A percentile compares a stretch with the other conserved stretches of the same genome.
Conservation (phyloP, 345 rosid genomes). For the Citrus cavaleriei region DNA sequence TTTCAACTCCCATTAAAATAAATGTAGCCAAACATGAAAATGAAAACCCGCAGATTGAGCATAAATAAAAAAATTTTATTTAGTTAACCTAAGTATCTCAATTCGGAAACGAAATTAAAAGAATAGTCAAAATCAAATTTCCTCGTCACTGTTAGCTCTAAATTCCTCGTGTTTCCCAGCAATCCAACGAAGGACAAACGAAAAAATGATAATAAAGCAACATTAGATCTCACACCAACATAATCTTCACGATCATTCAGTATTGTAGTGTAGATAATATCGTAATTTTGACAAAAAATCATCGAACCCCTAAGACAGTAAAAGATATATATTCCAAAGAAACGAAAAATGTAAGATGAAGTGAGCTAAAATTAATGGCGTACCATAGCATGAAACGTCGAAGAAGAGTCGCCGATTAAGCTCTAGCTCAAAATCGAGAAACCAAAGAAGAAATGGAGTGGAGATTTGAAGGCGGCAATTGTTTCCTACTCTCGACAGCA, state of each 20-base stretch:
- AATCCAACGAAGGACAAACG: background rate
- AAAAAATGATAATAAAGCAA: background rate
- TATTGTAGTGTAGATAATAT: background rate
- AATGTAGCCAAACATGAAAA: background rate
- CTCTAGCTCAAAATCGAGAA: constrained; percentile 10
- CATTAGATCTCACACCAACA: constrained; percentile 9
- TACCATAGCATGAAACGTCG: constrained; percentile 30
- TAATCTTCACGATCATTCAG: background rate
- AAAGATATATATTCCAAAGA: background rate
- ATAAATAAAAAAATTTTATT: background rate
- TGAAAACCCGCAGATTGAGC: background rate
- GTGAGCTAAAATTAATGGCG: background rate
- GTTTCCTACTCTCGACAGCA: background rate
- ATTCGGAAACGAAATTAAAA: background rate
- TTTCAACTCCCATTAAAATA: background rate
- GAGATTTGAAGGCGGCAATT: background rate
- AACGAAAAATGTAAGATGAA: background rate
- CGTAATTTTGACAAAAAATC: background rate
- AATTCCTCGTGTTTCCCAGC: background rate
- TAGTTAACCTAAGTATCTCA: background rate
- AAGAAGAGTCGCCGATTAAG: constrained; percentile 9
- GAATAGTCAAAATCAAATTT: background rate
- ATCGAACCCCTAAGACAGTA: background rate
- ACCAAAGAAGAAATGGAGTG: background rate
- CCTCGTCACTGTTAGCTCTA: background rate